Evolutionary conservation across 73 alveolate species (phyloP), one percentile per base, ranked within the genome.

Genomic region (Paramecium tetraurelia): DNA sequence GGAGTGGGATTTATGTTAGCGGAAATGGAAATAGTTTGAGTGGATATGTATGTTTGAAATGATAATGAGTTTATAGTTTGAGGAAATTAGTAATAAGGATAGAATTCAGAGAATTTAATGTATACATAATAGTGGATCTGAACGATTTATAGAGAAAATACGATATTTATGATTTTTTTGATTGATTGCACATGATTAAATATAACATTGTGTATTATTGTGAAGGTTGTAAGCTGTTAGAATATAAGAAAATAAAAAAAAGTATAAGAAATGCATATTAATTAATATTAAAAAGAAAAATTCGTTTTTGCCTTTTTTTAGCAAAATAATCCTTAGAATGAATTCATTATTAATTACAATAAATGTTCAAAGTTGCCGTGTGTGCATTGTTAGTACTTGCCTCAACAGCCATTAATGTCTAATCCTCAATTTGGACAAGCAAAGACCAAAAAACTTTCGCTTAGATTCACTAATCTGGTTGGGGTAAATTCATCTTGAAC

Each of bases 401-500:
- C 75, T 41, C 90, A 9, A 44, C 75, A 22, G 90, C 90, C 70
- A 80, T 80, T 41, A 43, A 80, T 46, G 90, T 80, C 90, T 20
- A 80, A 27, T 48, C 70, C 29, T 80, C 70, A 24, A 46, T 46
- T 80, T 80, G 90, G 90, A 80, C 90, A 11, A 43, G 48, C 46
- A 41, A 80, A 41, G 90, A 80, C 50, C 12, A 80, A 80, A 44
- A 80, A 46, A 27, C 72, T 80, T 41, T 80, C 8, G 90, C 90
- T 80, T 80, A 80, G 57, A 80, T 80, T 46, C 76, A 41, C 22
- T 7, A 27, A 40, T 80, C 90, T 38, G 90, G 90, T 41, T 80
- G 90, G 90, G 90, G 90, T 22, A 41, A 46, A 40, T 80, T 33
- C 63, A 80, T 80, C 72, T 35, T 80, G 76, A 80, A 80, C 90